These are phyloP conservation scores for Acacia melanoxylon DNA, from an alignment of 306 rosid genomes.

Conservation along the genomic window DNA sequence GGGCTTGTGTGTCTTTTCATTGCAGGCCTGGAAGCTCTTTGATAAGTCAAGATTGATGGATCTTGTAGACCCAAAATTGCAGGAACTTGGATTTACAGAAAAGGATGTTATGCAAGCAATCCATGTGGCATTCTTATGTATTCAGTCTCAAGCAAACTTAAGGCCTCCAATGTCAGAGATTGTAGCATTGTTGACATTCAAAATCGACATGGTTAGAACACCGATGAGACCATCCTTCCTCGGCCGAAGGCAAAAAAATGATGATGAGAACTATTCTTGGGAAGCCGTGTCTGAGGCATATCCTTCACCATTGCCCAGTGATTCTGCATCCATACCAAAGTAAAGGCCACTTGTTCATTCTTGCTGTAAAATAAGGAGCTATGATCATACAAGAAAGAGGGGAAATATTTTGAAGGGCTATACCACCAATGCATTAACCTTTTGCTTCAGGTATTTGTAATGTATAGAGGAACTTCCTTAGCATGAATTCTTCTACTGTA, in stretches of 20 bases:
- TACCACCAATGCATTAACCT: not conserved
- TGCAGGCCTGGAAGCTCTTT: slow-evolving; percentile 76
- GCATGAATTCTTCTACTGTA: not conserved
- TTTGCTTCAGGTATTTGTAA: slow-evolving; percentile 5
- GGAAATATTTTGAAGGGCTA: not conserved
- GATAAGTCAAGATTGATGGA: slow-evolving; percentile 55
- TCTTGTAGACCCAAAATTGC: slow-evolving; percentile 64
- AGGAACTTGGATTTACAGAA: slow-evolving; percentile 50
- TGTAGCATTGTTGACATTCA: slow-evolving; percentile 71
- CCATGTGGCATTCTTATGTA: slow-evolving; percentile 73
- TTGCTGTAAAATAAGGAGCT: not conserved
- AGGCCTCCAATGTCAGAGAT: slow-evolving; percentile 90
- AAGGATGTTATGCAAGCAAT: slow-evolving; percentile 68
- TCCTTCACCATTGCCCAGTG: slow-evolving; percentile 49
- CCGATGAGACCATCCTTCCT: slow-evolving; percentile 64
- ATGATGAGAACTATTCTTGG: slow-evolving; percentile 55
- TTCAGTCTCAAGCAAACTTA: slow-evolving; percentile 65
- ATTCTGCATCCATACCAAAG: slow-evolving; percentile 35
- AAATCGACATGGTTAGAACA: slow-evolving; percentile 48
- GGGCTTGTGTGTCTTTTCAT: not conserved
- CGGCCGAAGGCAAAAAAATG: slow-evolving; percentile 46
- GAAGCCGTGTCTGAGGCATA: slow-evolving; percentile 46
- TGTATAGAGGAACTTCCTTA: not conserved
- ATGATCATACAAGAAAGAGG: not conserved
- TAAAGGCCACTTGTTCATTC: not conserved